Base-by-base conservation (phyloP, 2,329 filamentous ascomycete species). In the Verticillium nonalfalfae region DNA sequence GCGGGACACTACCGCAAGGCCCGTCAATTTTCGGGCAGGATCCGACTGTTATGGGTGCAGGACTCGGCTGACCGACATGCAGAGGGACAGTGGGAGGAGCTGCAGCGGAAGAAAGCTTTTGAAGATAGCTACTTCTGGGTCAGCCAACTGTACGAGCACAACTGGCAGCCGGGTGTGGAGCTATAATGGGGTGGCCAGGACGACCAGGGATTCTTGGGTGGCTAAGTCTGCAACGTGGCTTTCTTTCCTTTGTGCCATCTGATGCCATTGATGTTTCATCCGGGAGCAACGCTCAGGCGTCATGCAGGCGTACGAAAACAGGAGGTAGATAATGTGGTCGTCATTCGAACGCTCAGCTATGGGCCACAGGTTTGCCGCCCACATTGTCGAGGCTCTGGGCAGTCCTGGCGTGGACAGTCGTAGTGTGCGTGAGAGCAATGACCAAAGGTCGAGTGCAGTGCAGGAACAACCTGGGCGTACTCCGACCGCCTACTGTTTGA, bases 111-210 rank as follows among this genome's bases (percentile, higher is more conserved):
- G 40, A 73, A 76, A 15, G 74, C 72, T 39, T 85, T 81, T 65
- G 82, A 85, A 66, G 68, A 86, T 67, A 81, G 85, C 65, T 84
- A 82, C 67, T 87, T 79, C 68, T 87, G 85, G 67, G 76, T 86
- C 65, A 84, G 82, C 67, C 85, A 87, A 68, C 72, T 87, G 35
- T 87, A 80, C 68, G 80, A 85, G 66, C 75, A 79, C 61, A 79
- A 81, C 60, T 87, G 85, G 84, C 73, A 76, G 64, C 77, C 59
- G 56, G 64, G 58, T 61, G 63, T 72, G 71, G 61, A 69, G 67
- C 64, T 70, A 55, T 71, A 65, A 68, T 65, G 67, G 66, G 63
- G 60, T 50, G 45, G 18, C 26, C n/a, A 21, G 21, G n/a, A 9
- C 9, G 13, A 18, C 18, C n/a, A 50, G 9, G 18, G 13, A 18